Evolutionary conservation across 1,284 basidiomycete genomes (phyloP).

Genomic region (Irpex lacteus): DNA sequence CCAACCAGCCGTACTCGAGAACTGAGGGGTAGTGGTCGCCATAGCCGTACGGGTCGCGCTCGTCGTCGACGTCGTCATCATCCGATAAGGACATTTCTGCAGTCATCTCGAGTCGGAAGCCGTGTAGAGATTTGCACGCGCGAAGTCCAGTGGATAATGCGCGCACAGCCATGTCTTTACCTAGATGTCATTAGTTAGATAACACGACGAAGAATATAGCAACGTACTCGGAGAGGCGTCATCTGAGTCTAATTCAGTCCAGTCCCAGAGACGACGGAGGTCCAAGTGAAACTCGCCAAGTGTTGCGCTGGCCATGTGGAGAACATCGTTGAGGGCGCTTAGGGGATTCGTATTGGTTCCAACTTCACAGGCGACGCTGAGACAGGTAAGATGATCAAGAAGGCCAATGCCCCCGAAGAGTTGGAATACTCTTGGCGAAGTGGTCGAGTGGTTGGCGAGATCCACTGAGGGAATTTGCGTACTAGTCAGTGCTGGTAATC

Average conservation of each 20-base stretch:
- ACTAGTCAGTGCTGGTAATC: not conserved
- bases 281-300: not conserved
- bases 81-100: too few relatives aligned
- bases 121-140: not conserved
- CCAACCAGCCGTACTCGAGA: too few relatives aligned
- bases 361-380: not conserved
- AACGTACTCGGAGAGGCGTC: not conserved
- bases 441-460: not conserved
- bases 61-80: too few relatives aligned
- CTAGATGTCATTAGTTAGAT: not conserved
- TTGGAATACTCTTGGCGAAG: not conserved
- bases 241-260: not conserved
- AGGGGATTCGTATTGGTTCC: not conserved
- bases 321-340: not conserved
- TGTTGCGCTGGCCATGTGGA: not conserved
- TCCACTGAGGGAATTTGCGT: not conserved
- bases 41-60: too few relatives aligned
- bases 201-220: not conserved
- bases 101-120: not conserved
- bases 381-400: not conserved
- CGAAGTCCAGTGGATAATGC: not conserved
- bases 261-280: not conserved
- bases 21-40: too few relatives aligned
- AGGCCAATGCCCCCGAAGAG: not conserved
- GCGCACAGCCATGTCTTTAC: not conserved